A percentile compares a stretch with the other conserved stretches of the same genome.
Evolutionary conservation across 73 alveolate genomes (phyloP).

Genomic region (Paramecium biaurelia): DNA sequence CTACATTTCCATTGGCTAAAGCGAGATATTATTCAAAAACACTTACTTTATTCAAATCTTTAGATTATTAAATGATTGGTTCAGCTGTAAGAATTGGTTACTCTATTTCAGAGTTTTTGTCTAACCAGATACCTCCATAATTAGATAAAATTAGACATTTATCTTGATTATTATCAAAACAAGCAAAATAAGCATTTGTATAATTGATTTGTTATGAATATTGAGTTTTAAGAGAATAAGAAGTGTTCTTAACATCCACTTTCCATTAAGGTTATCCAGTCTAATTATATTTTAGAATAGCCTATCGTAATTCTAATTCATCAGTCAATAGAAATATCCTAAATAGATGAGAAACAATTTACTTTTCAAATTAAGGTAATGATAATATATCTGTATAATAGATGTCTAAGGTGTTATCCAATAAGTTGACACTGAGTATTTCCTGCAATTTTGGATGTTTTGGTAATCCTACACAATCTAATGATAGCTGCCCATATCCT

Average conservation of each 20-base stretch:
- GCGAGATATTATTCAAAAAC: background rate
- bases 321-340: background rate
- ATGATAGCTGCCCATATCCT: background rate
- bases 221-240: background rate
- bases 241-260: background rate
- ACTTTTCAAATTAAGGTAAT: background rate
- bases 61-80: background rate
- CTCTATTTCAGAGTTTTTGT: background rate
- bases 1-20: background rate
- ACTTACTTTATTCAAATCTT: background rate
- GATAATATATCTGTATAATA: background rate
- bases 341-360: background rate
- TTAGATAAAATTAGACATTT: background rate
- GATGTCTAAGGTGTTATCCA: background rate
- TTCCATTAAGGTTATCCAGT: background rate
- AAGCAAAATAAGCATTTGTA: constrained; percentile 16
- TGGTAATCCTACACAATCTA: constrained; percentile 39
- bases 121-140: background rate
- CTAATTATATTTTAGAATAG: background rate
- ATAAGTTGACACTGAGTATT: background rate
- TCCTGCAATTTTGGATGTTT: constrained; percentile 40
- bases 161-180: background rate
- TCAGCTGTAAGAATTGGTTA: background rate
- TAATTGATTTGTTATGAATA: background rate
- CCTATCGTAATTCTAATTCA: background rate